phyloP scores from a whole-genome alignment of 257 asterid species.

The Mitragyna speciosa region DNA sequence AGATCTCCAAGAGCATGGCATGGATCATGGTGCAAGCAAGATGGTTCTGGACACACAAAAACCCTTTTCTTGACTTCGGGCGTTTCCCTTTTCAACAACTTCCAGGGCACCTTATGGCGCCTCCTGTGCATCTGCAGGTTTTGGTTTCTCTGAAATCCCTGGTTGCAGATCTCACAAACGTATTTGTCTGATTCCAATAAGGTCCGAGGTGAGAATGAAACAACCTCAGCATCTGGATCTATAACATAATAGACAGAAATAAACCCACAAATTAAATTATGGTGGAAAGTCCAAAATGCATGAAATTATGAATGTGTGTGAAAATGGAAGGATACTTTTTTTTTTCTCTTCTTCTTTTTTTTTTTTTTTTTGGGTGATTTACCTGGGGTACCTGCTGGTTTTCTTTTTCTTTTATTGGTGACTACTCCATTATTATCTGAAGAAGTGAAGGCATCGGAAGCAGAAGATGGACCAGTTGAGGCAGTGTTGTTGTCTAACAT shows the following conservation, averaged over 20 bases:
- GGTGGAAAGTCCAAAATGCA: background rate
- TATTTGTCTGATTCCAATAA: conserved; percentile 44
- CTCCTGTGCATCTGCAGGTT: conserved; percentile 47
- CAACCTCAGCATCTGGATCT: conserved; percentile 52
- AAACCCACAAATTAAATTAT: background rate
- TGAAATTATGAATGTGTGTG: background rate
- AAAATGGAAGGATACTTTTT: background rate
- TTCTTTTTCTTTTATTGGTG: conserved; percentile 27
- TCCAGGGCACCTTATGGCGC: conserved; percentile 49
- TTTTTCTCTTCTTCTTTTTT: too few species aligned
- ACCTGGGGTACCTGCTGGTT: conserved; percentile 44
- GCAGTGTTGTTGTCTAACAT: conserved; percentile 29
- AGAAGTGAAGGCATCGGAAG: conserved; percentile 31
- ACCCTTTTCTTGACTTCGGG: conserved; percentile 29
- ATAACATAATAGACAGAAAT: background rate
- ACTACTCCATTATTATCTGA: conserved; percentile 20
- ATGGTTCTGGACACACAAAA: conserved; percentile 44
- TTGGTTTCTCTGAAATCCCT: conserved; percentile 44
- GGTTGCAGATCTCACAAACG: conserved; percentile 43
- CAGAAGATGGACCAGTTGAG: conserved; percentile 32
- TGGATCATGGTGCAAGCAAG: conserved; percentile 41
- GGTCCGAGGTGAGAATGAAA: conserved; percentile 37
- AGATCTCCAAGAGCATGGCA: conserved; percentile 46
- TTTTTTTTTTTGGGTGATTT: background rate
- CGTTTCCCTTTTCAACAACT: conserved; percentile 30